Evolutionary conservation across 2,329 filamentous ascomycete genomes (phyloP).

Genomic region (Penicillium sp.): DNA sequence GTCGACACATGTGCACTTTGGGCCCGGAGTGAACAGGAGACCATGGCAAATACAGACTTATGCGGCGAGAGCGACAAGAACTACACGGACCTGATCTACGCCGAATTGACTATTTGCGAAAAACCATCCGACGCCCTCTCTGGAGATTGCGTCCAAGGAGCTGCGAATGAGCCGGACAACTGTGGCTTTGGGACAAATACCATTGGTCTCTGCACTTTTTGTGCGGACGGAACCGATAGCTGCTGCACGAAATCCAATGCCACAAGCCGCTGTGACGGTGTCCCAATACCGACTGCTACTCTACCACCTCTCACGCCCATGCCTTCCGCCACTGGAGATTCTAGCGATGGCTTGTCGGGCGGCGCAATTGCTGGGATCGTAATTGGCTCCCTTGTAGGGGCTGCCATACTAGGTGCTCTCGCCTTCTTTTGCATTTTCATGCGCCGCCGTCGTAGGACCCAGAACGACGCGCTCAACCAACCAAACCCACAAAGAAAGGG

Average conservation of each 20-base stretch:
- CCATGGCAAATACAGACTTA: conserved; percentile 63
- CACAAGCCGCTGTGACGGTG: conserved; percentile 61
- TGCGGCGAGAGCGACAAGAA: conserved; percentile 60
- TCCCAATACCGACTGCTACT: conserved; percentile 61
- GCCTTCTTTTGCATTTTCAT: conserved; percentile 51
- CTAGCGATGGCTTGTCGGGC: conserved; percentile 55
- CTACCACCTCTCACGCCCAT: conserved; percentile 47
- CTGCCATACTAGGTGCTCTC: conserved; percentile 59
- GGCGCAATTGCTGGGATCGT: conserved; percentile 87
- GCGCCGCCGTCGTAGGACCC: conserved; percentile 47
- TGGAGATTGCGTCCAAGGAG: conserved; percentile 63
- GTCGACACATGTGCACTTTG: conserved; percentile 72
- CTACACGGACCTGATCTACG: conserved; percentile 68
- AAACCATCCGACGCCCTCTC: conserved; percentile 71
- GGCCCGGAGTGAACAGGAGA: conserved; percentile 69
- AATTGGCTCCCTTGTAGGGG: conserved; percentile 65
- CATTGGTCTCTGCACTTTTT: conserved; percentile 76
- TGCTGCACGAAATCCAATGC: conserved; percentile 80
- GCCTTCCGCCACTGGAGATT: conserved; percentile 49
- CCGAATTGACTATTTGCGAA: conserved; percentile 85
- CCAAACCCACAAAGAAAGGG: conserved; percentile 58
- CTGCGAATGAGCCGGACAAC: conserved; percentile 71
- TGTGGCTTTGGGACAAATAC: conserved; percentile 72
- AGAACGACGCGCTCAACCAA: conserved; percentile 75
- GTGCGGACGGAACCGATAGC: conserved; percentile 84